phyloP scores from a whole-genome alignment of 331 rosid species.

The Ulmus americana region DNA sequence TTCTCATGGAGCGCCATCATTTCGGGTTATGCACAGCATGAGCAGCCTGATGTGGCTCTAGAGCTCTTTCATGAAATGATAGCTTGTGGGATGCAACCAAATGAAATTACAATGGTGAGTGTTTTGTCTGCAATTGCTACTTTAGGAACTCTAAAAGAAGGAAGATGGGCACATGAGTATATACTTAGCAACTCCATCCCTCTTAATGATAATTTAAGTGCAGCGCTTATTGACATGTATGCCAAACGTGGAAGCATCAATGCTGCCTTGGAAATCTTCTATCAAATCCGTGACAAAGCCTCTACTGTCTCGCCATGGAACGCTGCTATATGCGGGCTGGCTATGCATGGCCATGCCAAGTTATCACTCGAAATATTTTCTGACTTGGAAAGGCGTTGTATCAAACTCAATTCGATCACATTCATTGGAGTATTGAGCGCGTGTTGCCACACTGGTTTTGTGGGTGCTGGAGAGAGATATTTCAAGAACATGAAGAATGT shows the following conservation, averaged over 20 bases:
- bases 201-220: slow-evolving; percentile 67
- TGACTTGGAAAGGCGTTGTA: slow-evolving; percentile 43
- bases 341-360: slow-evolving; percentile 70
- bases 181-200: slow-evolving; percentile 46
- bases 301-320: slow-evolving; percentile 78
- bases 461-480: slow-evolving; percentile 58
- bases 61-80: slow-evolving; percentile 68
- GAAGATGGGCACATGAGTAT: slow-evolving; percentile 67
- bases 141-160: slow-evolving; percentile 59
- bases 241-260: slow-evolving; percentile 81
- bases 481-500: slow-evolving; percentile 64
- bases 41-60: slow-evolving; percentile 63
- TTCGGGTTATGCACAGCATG: slow-evolving; percentile 70
- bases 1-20: slow-evolving; percentile 84
- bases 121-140: slow-evolving; percentile 75
- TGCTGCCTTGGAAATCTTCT: slow-evolving; percentile 53
- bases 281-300: slow-evolving; percentile 45
- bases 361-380: slow-evolving; percentile 61
- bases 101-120: slow-evolving; percentile 88
- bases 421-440: slow-evolving; percentile 79
- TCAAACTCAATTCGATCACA: slow-evolving; percentile 71
- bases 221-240: slow-evolving; percentile 82
- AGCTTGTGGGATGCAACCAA: slow-evolving; percentile 51
- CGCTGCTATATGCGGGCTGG: slow-evolving; percentile 79
- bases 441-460: slow-evolving; percentile 86